Evolutionary conservation across 225 moss, liverwort and hornwort genomes (phyloP).

Genomic region (Physcomitrellopsis africana): DNA sequence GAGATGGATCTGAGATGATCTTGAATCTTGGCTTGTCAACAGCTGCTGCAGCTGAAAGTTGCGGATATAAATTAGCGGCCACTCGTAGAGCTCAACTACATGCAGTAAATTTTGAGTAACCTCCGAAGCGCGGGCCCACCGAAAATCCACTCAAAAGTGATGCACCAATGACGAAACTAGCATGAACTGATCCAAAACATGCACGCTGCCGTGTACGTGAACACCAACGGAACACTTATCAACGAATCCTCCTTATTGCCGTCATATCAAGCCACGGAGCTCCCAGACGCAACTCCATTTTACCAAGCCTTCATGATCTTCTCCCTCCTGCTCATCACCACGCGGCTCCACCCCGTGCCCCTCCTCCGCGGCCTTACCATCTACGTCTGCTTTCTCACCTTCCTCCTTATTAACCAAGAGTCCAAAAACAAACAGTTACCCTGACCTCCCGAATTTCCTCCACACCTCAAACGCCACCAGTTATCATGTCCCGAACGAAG

Average conservation of each 20-base stretch:
- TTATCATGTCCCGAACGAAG: conserved; percentile 13
- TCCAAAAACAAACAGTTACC: conserved; percentile 25
- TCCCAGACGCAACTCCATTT: conserved; percentile 32
- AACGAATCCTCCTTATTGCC: background rate
- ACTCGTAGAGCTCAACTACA: too few relatives aligned
- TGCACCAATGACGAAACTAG: background rate
- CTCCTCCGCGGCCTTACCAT: conserved; percentile 46
- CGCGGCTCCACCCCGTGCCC: conserved; percentile 39
- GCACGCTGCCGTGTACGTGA: background rate
- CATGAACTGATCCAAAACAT: background rate
- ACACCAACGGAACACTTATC: background rate
- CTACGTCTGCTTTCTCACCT: conserved; percentile 45
- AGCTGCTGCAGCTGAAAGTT: too few relatives aligned
- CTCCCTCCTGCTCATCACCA: conserved; percentile 47
- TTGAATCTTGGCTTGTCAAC: too few relatives aligned
- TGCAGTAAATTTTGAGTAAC: too few relatives aligned
- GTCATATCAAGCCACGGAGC: conserved; percentile 28
- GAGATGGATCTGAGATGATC: too few relatives aligned
- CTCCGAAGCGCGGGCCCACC: too few relatives aligned
- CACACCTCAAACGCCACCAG: background rate
- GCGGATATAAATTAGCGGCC: too few relatives aligned
- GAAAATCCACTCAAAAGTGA: too few relatives aligned
- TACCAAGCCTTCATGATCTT: conserved; percentile 54
- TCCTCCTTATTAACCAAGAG: conserved; percentile 45
- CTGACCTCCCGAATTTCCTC: background rate